Conservation (phyloP, 2,329 filamentous ascomycete species). For the Fusarium beomiforme region DNA sequence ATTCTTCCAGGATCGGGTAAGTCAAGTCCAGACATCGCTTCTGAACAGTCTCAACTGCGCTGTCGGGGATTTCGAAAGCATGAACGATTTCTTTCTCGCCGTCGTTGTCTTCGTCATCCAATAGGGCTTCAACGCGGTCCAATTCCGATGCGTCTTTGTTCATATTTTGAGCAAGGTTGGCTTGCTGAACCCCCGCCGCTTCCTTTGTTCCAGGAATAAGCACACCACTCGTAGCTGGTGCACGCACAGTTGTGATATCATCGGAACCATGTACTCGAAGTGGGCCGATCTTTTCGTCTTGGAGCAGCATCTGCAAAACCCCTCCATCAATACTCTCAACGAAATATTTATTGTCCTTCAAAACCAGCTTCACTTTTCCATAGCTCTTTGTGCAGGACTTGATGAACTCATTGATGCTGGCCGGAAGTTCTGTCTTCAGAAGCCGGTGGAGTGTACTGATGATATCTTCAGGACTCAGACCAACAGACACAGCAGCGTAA, state of each 20-base stretch:
- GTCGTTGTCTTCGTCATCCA: slow-evolving; percentile 76
- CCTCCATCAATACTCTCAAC: slow-evolving; percentile 92
- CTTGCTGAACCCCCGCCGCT: slow-evolving; percentile 86
- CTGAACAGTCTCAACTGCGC: slow-evolving; percentile 85
- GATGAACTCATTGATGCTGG: slow-evolving; percentile 81
- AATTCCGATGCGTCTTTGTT: neutral
- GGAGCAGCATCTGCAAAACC: slow-evolving; percentile 84
- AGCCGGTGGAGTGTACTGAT: slow-evolving; percentile 88
- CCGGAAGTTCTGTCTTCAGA: slow-evolving; percentile 86
- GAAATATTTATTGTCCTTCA: slow-evolving; percentile 94
- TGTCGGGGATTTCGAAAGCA: slow-evolving; percentile 88
- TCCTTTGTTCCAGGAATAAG: slow-evolving; percentile 96
- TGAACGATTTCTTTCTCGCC: slow-evolving; percentile 89
- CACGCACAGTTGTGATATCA: slow-evolving; percentile 78
- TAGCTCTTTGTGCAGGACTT: slow-evolving; percentile 85
- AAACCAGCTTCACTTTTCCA: slow-evolving; percentile 92
- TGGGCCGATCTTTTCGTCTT: slow-evolving; percentile 82
- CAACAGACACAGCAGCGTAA: slow-evolving; percentile 94
- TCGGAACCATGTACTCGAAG: slow-evolving; percentile 77
- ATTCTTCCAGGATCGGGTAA: slow-evolving; percentile 92
- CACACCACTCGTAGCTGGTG: slow-evolving; percentile 84
- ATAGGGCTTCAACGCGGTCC: neutral
- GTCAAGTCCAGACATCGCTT: slow-evolving; percentile 88
- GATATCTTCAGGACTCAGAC: slow-evolving; percentile 86
- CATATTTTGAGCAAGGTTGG: slow-evolving; percentile 67